Evolutionary conservation across 1,284 basidiomycete species (phyloP).

Genomic region (Malassezia pachydermatis): DNA sequence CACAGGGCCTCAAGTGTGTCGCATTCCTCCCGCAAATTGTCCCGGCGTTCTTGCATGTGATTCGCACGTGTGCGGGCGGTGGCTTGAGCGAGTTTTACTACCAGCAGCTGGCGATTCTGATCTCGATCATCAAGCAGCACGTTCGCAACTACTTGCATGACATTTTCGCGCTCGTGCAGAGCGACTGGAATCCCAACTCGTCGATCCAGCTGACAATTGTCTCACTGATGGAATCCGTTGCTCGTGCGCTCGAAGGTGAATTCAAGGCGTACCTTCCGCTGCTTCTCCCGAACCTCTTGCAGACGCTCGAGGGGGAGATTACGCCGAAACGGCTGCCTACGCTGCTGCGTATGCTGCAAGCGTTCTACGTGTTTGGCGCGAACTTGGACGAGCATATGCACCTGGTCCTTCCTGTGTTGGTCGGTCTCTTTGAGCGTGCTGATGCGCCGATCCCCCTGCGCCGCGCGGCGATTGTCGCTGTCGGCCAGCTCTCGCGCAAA

Average conservation of each 20-base stretch:
- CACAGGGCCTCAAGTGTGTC: slow-evolving; percentile 91
- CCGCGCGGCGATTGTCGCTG: slow-evolving; percentile 79
- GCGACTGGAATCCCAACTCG: slow-evolving; percentile 53
- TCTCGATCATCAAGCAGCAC: slow-evolving; percentile 95
- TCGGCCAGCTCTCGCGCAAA: slow-evolving; percentile 78
- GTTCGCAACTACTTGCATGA: slow-evolving; percentile 61
- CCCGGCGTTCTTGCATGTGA: slow-evolving; percentile 84
- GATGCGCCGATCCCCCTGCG: slow-evolving; percentile 68
- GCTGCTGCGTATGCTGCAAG: slow-evolving; percentile 80
- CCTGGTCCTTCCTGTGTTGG: slow-evolving; percentile 87
- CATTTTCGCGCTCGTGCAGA: slow-evolving; percentile 46
- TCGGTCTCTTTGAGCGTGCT: slow-evolving; percentile 75
- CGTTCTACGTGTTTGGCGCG: slow-evolving; percentile 85
- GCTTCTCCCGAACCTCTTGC: slow-evolving; percentile 78
- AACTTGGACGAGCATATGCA: slow-evolving; percentile 98
- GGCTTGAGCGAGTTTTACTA: slow-evolving; percentile 88
- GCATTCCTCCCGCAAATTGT: slow-evolving; percentile 92
- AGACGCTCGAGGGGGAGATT: slow-evolving; percentile 56
- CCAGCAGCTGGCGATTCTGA: slow-evolving; percentile 88
- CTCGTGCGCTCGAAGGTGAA: slow-evolving; percentile 87
- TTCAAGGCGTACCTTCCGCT: slow-evolving; percentile 95
- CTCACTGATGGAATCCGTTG: slow-evolving; percentile 84
- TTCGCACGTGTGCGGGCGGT: slow-evolving; percentile 59
- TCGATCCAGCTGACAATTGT: slow-evolving; percentile 85
- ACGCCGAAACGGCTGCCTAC: slow-evolving; percentile 54